These are phyloP conservation scores for Coffea eugenioides DNA, from an alignment of 257 asterid species.

Conservation along the genomic window DNA sequence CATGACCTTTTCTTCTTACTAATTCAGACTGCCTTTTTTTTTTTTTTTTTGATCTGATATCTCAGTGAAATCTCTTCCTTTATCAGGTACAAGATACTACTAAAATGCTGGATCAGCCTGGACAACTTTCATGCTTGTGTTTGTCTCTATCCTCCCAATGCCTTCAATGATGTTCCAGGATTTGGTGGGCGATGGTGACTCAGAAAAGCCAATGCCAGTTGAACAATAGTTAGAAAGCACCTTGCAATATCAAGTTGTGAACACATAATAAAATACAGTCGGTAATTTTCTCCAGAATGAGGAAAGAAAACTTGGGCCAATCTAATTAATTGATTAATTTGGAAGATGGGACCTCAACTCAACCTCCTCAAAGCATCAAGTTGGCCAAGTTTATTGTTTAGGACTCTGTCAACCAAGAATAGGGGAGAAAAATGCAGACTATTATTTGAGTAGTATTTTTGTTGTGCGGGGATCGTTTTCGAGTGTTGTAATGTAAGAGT, in stretches of 20 bases:
- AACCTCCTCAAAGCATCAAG: no score
- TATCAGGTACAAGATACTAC: no score
- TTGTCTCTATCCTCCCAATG: not conserved
- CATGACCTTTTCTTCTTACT: no score
- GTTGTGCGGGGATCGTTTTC: not conserved
- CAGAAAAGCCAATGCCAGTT: not conserved
- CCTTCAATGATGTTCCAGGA: not conserved
- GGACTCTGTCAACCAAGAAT: constrained; percentile 2
- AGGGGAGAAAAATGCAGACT: not conserved
- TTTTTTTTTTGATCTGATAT: no score
- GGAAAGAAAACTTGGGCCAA: not conserved
- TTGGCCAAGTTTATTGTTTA: constrained; percentile 1
- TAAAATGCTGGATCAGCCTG: not conserved
- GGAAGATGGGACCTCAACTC: not conserved
- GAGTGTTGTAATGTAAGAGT: not conserved
- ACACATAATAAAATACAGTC: not conserved
- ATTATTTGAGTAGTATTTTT: not conserved
- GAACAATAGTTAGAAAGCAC: not conserved
- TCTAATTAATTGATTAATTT: no score
- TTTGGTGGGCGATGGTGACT: no score
- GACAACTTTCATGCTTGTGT: not conserved
- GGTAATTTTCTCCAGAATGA: not conserved
- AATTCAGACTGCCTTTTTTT: no score
- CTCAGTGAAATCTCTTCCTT: not conserved
- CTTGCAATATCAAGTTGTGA: not conserved